Conservation (phyloP, 345 rosid species). For the Adansonia digitata region DNA sequence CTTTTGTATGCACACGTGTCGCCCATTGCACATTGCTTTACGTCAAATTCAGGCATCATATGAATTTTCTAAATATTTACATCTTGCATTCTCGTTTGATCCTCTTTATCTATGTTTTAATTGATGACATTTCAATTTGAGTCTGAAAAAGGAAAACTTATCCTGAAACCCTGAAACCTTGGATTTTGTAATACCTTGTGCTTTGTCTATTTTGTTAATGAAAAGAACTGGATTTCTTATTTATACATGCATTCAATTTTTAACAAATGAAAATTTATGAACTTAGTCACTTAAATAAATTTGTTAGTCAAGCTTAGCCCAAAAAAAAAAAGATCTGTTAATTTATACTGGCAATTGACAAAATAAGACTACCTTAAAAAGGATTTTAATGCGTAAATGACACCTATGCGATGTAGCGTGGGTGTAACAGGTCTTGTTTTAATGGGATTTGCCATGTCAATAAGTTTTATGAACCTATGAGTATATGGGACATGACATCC, state of each 20-base stretch:
- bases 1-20: neutral
- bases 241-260: neutral
- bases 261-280: neutral
- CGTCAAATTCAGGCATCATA: neutral
- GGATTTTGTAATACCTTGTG: neutral
- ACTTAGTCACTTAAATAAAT: neutral
- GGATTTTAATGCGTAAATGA: neutral
- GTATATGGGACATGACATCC: neutral
- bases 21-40: neutral
- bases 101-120: neutral
- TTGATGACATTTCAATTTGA: neutral
- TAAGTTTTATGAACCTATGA: neutral
- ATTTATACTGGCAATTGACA: neutral
- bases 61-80: neutral
- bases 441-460: neutral
- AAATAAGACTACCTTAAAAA: neutral
- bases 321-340: neutral
- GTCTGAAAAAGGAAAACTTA: neutral
- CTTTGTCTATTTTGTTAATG: neutral
- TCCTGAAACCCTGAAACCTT: neutral
- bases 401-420: neutral
- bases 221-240: neutral
- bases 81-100: neutral
- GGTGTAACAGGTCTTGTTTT: neutral
- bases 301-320: neutral